Conservation (phyloP, 2,329 filamentous ascomycete genomes). For the Raffaelea arxii region DNA sequence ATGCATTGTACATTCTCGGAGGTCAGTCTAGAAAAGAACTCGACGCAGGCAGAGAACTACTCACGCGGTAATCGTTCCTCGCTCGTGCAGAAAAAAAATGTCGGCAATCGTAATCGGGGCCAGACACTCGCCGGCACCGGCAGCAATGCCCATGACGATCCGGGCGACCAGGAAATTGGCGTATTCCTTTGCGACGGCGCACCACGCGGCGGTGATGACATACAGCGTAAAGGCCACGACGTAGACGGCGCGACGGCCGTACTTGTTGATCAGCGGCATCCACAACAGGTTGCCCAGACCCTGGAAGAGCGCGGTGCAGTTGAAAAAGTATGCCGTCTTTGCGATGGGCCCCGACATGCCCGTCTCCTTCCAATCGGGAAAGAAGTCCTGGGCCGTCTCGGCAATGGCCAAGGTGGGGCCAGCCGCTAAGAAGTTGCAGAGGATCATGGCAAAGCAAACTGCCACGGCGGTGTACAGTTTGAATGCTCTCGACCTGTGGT, state of each 20-base stretch:
- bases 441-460: conserved; percentile 42
- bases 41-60: conserved; percentile 13
- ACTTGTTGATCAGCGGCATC: conserved; percentile 36
- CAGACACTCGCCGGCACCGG: conserved; percentile 42
- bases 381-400: conserved; percentile 35
- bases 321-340: conserved; percentile 43
- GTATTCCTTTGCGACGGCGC: conserved; percentile 31
- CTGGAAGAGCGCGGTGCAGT: conserved; percentile 37
- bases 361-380: conserved; percentile 22
- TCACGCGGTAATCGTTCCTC: conserved; percentile 38
- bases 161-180: conserved; percentile 32
- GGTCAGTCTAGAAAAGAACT: neutral
- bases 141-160: conserved; percentile 41
- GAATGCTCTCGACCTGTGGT: conserved; percentile 17
- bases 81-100: conserved; percentile 47
- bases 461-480: conserved; percentile 40
- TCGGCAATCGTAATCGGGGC: conserved; percentile 42
- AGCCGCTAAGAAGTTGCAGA: conserved; percentile 48
- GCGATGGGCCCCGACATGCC: conserved; percentile 25
- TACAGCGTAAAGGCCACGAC: conserved; percentile 34
- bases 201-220: conserved; percentile 30
- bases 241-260: conserved; percentile 32
- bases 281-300: conserved; percentile 37
- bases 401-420: conserved; percentile 42
- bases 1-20: conserved; percentile 8